Evolutionary conservation across 169 alveolate species (phyloP).

Genomic region (Cryptosporidium meleagridis): DNA sequence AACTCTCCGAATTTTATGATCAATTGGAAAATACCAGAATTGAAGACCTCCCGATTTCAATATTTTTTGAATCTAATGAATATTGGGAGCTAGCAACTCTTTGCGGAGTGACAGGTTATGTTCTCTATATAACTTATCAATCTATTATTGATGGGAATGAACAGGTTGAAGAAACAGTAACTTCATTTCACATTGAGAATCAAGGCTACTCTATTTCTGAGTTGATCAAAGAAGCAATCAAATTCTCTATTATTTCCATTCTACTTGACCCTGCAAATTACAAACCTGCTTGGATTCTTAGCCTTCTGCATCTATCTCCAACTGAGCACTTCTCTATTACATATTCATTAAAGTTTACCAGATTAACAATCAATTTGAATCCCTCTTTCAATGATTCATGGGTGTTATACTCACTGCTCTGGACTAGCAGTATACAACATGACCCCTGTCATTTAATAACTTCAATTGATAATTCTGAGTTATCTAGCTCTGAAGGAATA

Average conservation of each 20-base stretch:
- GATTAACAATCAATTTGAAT: slow-evolving; percentile 17
- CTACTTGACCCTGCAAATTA: slow-evolving; percentile 42
- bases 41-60: neutral
- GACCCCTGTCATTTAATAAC: neutral
- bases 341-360: neutral
- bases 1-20: neutral
- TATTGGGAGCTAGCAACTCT: slow-evolving; percentile 51
- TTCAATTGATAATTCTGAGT: neutral
- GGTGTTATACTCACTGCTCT: slow-evolving; percentile 39
- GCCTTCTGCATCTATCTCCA: slow-evolving; percentile 24
- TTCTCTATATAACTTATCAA: slow-evolving; percentile 16
- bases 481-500: neutral
- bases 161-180: slow-evolving; percentile 7
- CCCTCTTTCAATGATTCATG: slow-evolving; percentile 52
- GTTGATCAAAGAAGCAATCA: slow-evolving; percentile 3
- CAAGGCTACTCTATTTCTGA: slow-evolving; percentile 5
- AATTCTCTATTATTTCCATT: slow-evolving; percentile 23
- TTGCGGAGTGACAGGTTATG: slow-evolving; percentile 26
- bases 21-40: slow-evolving; percentile 17
- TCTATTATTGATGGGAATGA: slow-evolving; percentile 8
- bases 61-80: neutral
- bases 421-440: slow-evolving; percentile 3
- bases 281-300: slow-evolving; percentile 33
- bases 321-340: neutral
- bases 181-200: slow-evolving; percentile 5